Evolutionary conservation across 129 eudicot genomes (phyloP).

Genomic region (Lonicera japonica): DNA sequence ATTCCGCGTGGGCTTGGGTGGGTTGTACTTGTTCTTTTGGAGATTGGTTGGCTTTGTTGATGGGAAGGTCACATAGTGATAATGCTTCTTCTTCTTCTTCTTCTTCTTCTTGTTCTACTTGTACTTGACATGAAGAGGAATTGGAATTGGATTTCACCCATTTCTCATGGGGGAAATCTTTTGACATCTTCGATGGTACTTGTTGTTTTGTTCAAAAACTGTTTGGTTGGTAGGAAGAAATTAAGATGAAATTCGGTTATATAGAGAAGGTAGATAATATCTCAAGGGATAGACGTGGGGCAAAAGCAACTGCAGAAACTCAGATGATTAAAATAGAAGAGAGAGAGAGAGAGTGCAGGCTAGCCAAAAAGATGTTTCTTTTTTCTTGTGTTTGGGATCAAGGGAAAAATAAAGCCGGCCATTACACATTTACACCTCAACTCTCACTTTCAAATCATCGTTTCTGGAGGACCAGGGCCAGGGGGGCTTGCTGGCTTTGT

Average conservation of each 20-base stretch:
- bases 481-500: neutral
- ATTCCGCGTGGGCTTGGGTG: conserved; percentile 33
- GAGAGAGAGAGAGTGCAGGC: conserved; percentile 11
- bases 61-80: conserved; percentile 76
- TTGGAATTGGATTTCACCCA: conserved; percentile 24
- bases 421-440: neutral
- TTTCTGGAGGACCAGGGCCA: neutral
- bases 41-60: conserved; percentile 15
- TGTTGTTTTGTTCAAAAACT: neutral
- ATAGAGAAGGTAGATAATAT: conserved; percentile 22
- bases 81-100: conserved; percentile 61
- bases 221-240: neutral
- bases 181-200: conserved; percentile 28
- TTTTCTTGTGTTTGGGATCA: conserved; percentile 13
- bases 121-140: neutral
- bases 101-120: conserved; percentile 21
- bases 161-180: conserved; percentile 17
- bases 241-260: neutral
- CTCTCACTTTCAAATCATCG: conserved; percentile 11
- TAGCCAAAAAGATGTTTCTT: neutral
- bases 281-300: conserved; percentile 7
- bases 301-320: conserved; percentile 7
- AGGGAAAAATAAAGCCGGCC: conserved; percentile 13
- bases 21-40: conserved; percentile 6
- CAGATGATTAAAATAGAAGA: conserved; percentile 13